A percentile compares a stretch with the other conserved stretches of the same genome.
Evolutionary conservation across 805 yeast genomes (phyloP).

Genomic region (Jamesozyma piceae): DNA sequence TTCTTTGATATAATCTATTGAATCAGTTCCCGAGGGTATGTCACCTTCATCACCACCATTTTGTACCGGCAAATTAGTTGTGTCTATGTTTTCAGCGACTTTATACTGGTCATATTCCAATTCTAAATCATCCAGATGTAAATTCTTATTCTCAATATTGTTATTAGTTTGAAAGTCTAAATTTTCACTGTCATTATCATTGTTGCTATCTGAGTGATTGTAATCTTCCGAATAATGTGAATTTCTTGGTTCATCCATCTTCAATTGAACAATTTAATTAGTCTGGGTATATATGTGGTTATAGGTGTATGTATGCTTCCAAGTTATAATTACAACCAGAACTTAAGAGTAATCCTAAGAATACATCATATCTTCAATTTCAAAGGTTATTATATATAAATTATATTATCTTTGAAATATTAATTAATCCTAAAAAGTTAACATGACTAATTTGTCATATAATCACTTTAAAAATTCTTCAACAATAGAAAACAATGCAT

Average conservation of each 20-base stretch:
- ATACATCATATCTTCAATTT: too few relatives aligned
- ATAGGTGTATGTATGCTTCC: too few relatives aligned
- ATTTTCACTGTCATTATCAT: neutral
- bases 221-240: neutral
- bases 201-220: neutral
- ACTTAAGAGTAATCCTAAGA: too few relatives aligned
- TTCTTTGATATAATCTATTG: neutral
- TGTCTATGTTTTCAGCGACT: conserved; percentile 6
- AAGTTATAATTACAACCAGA: too few relatives aligned
- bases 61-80: neutral
- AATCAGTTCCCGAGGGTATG: neutral
- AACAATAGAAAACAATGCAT: too few relatives aligned
- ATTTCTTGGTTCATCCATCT: neutral
- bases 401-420: too few relatives aligned
- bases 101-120: conserved; percentile 24
- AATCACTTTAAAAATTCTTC: too few relatives aligned
- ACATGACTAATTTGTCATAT: too few relatives aligned
- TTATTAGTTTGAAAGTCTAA: neutral
- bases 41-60: neutral
- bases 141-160: neutral
- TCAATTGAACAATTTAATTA: neutral
- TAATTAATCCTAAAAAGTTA: too few relatives aligned
- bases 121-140: conserved; percentile 22
- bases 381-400: too few relatives aligned
- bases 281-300: too few relatives aligned